Conservation (phyloP, 2,329 filamentous ascomycete genomes). For the Beauveria pseudobassiana region DNA sequence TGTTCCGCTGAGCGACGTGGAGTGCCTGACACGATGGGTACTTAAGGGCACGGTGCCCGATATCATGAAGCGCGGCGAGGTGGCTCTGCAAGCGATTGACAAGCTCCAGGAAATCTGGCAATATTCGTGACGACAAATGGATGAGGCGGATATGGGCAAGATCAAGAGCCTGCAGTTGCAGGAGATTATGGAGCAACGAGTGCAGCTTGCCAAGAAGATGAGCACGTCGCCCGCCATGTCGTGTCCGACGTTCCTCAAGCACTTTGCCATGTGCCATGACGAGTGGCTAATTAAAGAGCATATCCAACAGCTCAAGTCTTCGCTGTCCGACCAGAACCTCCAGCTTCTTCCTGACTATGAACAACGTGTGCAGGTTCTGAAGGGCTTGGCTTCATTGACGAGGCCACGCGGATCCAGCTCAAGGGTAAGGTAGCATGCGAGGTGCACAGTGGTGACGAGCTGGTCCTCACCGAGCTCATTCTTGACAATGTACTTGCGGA, state of each 20-base stretch:
- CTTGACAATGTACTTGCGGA: conserved; percentile 94
- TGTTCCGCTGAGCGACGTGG: conserved; percentile 69
- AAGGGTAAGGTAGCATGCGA: conserved; percentile 99
- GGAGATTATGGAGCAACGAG: conserved; percentile 68
- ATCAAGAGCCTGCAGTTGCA: conserved; percentile 78
- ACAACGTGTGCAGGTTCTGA: conserved; percentile 85
- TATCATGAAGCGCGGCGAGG: conserved; percentile 47
- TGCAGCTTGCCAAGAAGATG: conserved; percentile 54
- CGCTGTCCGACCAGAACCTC: conserved; percentile 93
- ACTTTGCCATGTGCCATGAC: conserved; percentile 94
- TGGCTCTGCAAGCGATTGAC: conserved; percentile 49
- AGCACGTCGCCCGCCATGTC: conserved; percentile 56
- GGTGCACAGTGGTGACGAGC: conserved; percentile 92
- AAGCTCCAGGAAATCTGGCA: conserved; percentile 62
- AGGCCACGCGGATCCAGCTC: conserved; percentile 77
- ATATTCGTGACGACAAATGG: conserved; percentile 65
- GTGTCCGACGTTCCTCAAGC: conserved; percentile 78
- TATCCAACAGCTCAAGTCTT: conserved; percentile 75
- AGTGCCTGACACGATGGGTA: conserved; percentile 70
- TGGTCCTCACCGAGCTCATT: conserved; percentile 91
- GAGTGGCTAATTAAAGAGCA: conserved; percentile 95
- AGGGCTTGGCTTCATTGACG: conserved; percentile 85
- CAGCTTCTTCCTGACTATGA: conserved; percentile 95
- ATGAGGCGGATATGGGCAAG: conserved; percentile 74
- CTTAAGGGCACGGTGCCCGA: conserved; percentile 52